phyloP scores from a whole-genome alignment of 192 early-diverging fungal genomes.

The Backusella tarrabulga region DNA sequence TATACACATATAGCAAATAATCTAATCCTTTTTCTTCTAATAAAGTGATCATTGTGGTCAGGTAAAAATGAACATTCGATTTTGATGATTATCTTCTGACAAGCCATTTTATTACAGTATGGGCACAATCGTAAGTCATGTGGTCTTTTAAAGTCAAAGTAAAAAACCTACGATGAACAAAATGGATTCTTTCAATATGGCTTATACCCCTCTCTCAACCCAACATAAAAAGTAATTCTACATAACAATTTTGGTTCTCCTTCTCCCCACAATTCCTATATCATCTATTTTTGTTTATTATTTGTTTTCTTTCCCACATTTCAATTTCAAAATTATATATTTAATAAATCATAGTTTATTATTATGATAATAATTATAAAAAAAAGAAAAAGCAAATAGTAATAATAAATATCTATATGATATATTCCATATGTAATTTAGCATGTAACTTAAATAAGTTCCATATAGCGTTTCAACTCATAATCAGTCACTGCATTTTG shows the following conservation, averaged over 20 bases:
- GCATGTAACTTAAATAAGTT: constrained; percentile 48
- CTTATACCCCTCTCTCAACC: background rate
- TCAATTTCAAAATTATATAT: background rate
- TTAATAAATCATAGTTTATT: background rate
- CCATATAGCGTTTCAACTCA: constrained; percentile 68
- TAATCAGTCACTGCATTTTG: constrained; percentile 69
- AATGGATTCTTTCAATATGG: background rate
- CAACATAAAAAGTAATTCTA: background rate
- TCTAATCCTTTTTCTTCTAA: background rate
- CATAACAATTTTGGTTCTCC: background rate
- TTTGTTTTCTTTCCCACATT: background rate
- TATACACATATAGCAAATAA: background rate
- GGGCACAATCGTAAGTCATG: background rate
- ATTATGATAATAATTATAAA: background rate
- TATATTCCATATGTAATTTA: background rate
- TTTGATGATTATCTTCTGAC: background rate
- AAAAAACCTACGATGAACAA: background rate
- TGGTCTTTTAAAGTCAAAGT: background rate
- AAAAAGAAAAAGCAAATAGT: no score
- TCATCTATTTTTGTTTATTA: background rate
- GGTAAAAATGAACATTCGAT: background rate
- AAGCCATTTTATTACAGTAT: background rate
- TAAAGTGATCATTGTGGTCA: constrained; percentile 9
- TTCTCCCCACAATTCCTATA: background rate
- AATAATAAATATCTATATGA: background rate